These are phyloP conservation scores for Taxillus chinensis DNA, from an alignment of 164 flowering plant species.

Conservation along the genomic window DNA sequence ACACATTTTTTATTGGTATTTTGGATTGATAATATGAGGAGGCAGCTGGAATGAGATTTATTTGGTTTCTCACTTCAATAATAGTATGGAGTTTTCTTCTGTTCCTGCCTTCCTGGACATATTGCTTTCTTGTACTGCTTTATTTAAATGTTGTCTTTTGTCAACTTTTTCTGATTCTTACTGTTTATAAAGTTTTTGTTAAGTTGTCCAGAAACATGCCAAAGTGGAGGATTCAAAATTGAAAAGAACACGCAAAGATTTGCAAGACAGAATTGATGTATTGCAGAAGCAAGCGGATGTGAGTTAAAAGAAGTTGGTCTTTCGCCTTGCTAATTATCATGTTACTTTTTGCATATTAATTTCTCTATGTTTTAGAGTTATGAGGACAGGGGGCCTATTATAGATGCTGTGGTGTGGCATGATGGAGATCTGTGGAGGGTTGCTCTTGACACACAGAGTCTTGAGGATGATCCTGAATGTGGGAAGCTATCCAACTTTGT, in stretches of 20 bases:
- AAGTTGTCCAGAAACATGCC: conserved; percentile 43
- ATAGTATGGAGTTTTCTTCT: too few species aligned
- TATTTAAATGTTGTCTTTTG: background rate
- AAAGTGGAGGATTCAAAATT: conserved; percentile 55
- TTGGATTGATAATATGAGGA: too few species aligned
- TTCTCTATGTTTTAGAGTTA: conserved; percentile 45
- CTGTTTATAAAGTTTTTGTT: background rate
- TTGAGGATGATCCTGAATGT: conserved; percentile 62
- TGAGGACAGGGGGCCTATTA: conserved; percentile 88
- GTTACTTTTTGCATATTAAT: background rate
- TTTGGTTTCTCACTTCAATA: too few species aligned
- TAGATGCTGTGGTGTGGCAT: conserved; percentile 98
- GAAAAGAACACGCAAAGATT: conserved; percentile 71
- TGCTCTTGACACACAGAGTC: conserved; percentile 87
- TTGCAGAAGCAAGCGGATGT: conserved; percentile 80
- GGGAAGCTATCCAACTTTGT: conserved; percentile 75
- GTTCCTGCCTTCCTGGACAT: too few species aligned
- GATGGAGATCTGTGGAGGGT: conserved; percentile 97
- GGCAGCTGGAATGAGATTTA: too few species aligned
- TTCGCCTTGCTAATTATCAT: background rate
- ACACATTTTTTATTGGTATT: too few species aligned
- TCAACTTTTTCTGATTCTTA: background rate
- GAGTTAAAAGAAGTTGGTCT: conserved; percentile 13
- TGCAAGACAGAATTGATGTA: conserved; percentile 68
- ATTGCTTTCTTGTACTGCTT: background rate